Conservation (phyloP, 2,329 filamentous ascomycete genomes). For the Xylaria digitata region DNA sequence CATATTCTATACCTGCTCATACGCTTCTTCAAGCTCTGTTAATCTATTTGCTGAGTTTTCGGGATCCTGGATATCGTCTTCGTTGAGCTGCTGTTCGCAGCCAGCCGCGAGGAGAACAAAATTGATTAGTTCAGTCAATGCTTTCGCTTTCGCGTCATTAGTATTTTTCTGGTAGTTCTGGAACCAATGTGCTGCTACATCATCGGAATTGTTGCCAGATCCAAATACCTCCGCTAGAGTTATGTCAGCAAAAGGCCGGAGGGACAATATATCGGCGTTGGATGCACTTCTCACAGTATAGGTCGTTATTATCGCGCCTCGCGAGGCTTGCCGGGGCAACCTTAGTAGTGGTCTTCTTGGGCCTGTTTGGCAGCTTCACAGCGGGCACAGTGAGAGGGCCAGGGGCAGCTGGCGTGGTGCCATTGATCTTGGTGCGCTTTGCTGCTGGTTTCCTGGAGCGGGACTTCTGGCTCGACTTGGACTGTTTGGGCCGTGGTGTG, state of each 20-base stretch:
- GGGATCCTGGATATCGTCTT: slow-evolving; percentile 87
- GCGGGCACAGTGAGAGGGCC: slow-evolving; percentile 54
- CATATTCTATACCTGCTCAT: slow-evolving; percentile 73
- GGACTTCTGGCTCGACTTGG: slow-evolving; percentile 57
- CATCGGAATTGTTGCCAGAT: slow-evolving; percentile 66
- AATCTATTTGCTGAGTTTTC: slow-evolving; percentile 86
- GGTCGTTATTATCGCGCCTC: slow-evolving; percentile 62
- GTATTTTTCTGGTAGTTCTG: slow-evolving; percentile 66
- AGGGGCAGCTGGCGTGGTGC: slow-evolving; percentile 55
- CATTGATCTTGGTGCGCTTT: slow-evolving; percentile 74
- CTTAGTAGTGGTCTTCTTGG: slow-evolving; percentile 66
- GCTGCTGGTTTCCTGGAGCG: slow-evolving; percentile 66
- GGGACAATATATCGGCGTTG: slow-evolving; percentile 10
- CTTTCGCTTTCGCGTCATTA: slow-evolving; percentile 63
- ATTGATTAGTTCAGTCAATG: slow-evolving; percentile 73
- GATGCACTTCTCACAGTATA: slow-evolving; percentile 62
- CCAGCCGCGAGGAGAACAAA: slow-evolving; percentile 78
- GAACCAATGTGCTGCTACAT: slow-evolving; percentile 71
- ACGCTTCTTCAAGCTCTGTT: slow-evolving; percentile 86
- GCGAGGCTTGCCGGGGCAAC: slow-evolving; percentile 63
- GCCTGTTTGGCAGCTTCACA: slow-evolving; percentile 60
- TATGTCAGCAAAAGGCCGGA: slow-evolving; percentile 35
- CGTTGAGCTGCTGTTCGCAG: slow-evolving; percentile 80
- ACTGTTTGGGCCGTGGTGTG: slow-evolving; percentile 52
- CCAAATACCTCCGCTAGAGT: slow-evolving; percentile 70